Conservation (phyloP, 2,329 filamentous ascomycete species). For the Talaromyces rugulosus region DNA sequence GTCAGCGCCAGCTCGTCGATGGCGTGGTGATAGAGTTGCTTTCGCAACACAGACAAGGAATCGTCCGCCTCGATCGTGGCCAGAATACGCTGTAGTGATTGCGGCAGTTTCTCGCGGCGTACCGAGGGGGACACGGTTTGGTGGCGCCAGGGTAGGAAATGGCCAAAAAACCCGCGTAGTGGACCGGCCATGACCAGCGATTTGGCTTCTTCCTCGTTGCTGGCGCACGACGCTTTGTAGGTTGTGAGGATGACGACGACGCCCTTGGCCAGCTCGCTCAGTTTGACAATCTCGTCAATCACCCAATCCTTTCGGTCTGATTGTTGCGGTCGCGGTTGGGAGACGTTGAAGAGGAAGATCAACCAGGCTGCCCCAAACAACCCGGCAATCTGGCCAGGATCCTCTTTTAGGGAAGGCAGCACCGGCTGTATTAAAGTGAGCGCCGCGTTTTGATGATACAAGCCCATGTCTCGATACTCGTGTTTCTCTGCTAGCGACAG, state of each 20-base stretch:
- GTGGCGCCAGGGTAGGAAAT: conserved; percentile 7
- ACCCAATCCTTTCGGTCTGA: not conserved
- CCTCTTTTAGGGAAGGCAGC: not conserved
- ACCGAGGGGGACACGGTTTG: not conserved
- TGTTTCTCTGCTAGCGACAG: not conserved
- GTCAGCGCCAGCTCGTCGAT: conserved; percentile 4
- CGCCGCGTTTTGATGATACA: conserved; percentile 8
- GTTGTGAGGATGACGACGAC: conserved; percentile 2
- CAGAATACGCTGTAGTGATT: not conserved
- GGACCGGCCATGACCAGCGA: conserved; percentile 2
- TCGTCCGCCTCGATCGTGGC: not conserved
- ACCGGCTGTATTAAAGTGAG: conserved; percentile 2
- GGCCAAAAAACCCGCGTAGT: conserved; percentile 2
- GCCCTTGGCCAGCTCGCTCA: conserved; percentile 7
- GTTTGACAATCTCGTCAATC: conserved; percentile 5
- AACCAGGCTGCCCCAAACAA: conserved; percentile 5
- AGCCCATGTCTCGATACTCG: not conserved
- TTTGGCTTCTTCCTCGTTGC: not conserved
- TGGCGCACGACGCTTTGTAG: not conserved
- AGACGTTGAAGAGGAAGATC: conserved; percentile 5
- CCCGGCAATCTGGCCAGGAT: not conserved
- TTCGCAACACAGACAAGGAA: not conserved
- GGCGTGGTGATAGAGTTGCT: not conserved
- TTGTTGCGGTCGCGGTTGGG: not conserved
- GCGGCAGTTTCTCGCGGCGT: not conserved